Percentiles rank a stretch among this genome's conserved stretches.
phyloP scores from a whole-genome alignment of 2,329 filamentous ascomycete species.

The Sporothrix variecibatus region DNA sequence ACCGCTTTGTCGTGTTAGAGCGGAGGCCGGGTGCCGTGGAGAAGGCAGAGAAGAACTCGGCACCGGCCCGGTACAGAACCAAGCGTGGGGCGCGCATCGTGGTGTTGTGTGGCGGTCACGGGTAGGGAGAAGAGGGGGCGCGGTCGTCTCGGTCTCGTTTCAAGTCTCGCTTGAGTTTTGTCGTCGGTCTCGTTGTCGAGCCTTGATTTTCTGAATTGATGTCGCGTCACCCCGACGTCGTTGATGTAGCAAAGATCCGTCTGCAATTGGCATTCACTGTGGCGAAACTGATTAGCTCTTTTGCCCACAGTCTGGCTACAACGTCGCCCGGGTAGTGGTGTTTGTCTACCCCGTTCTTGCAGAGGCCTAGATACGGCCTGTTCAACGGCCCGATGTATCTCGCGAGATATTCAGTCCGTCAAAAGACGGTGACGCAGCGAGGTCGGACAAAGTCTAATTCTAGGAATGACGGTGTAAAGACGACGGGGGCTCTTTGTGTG shows the following conservation, averaged over 20 bases:
- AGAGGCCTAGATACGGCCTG: background rate
- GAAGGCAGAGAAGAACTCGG: conserved; percentile 37
- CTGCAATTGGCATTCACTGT: background rate
- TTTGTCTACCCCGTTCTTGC: background rate
- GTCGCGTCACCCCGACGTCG: too few species aligned
- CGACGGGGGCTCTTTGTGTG: background rate
- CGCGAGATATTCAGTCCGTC: background rate
- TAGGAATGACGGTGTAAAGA: background rate
- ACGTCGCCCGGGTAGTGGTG: background rate
- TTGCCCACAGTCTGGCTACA: background rate
- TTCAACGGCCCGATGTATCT: background rate
- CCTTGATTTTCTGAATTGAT: too few species aligned
- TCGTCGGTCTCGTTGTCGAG: too few species aligned
- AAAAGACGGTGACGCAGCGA: background rate
- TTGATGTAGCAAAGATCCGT: too few species aligned
- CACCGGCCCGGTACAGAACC: conserved; percentile 43
- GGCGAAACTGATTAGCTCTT: background rate
- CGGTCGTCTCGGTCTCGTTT: background rate
- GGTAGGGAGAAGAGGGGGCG: background rate
- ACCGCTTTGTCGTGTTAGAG: conserved; percentile 45
- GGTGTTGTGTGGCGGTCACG: background rate
- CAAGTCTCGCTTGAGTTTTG: background rate
- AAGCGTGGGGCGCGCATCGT: conserved; percentile 45
- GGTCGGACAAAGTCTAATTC: background rate
- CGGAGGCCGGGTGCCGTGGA: conserved; percentile 35